These are phyloP conservation scores for Dysphania ambrosioides DNA, from an alignment of 148 eudicot species.

Conservation along the genomic window DNA sequence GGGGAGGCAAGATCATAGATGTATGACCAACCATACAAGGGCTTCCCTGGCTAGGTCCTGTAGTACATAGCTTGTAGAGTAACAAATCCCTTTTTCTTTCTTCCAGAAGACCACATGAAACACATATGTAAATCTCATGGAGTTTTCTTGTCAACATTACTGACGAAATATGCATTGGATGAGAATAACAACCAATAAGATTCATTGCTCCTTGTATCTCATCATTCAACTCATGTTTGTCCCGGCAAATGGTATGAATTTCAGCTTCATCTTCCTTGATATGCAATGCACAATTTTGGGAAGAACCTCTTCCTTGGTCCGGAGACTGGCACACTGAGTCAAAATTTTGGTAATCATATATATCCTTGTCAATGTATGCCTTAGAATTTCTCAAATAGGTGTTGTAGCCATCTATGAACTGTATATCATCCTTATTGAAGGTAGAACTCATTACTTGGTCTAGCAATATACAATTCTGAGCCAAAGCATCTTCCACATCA, in stretches of 20 bases:
- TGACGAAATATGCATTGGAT: conserved; percentile 56
- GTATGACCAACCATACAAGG: conserved; percentile 74
- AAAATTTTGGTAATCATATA: background rate
- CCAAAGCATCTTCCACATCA: conserved; percentile 20
- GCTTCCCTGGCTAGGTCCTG: conserved; percentile 42
- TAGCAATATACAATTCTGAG: conserved; percentile 22
- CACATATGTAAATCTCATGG: conserved; percentile 53
- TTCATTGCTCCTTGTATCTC: conserved; percentile 29
- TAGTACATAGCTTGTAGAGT: conserved; percentile 45
- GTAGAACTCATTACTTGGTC: conserved; percentile 19
- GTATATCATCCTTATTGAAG: conserved; percentile 3
- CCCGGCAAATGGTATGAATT: conserved; percentile 17
- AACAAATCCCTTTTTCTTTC: conserved; percentile 51
- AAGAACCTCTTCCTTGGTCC: conserved; percentile 28
- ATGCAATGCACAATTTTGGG: conserved; percentile 12
- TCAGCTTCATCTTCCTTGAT: conserved; percentile 29
- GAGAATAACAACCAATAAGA: conserved; percentile 61
- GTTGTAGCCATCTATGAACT: conserved; percentile 18
- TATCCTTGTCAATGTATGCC: background rate
- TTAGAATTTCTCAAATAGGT: conserved; percentile 5
- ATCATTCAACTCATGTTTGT: conserved; percentile 21
- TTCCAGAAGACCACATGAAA: conserved; percentile 50
- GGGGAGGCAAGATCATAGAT: conserved; percentile 44
- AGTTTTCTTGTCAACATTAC: conserved; percentile 49
- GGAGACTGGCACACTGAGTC: conserved; percentile 20